Conservation (phyloP, 208 protist genomes). For the Trichomonas tenax region DNA sequence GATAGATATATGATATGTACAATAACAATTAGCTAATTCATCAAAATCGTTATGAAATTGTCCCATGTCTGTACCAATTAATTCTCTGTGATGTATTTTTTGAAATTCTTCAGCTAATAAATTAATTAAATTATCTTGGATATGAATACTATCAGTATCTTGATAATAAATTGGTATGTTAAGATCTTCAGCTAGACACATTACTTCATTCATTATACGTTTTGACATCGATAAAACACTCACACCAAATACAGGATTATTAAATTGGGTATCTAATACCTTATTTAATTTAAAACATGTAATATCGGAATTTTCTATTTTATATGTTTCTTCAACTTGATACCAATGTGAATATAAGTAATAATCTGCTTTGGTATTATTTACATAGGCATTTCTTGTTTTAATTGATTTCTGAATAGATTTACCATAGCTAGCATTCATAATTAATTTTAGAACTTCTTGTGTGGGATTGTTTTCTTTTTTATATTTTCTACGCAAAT, state of each 20-base stretch:
- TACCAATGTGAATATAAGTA: no score
- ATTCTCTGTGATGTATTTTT: neutral
- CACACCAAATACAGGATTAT: neutral
- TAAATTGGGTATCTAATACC: neutral
- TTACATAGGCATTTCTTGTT: neutral
- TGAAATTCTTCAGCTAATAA: neutral
- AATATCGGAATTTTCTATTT: no score
- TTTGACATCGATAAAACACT: neutral
- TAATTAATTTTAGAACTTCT: neutral
- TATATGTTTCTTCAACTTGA: no score
- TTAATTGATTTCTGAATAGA: neutral
- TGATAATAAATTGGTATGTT: no score
- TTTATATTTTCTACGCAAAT: neutral
- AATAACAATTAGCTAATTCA: no score
- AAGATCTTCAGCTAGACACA: neutral
- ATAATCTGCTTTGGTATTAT: neutral
- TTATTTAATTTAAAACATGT: neutral
- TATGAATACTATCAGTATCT: no score
- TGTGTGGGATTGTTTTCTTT: neutral
- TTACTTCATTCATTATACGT: conserved; percentile 4
- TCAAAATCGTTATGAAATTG: conserved; percentile 8
- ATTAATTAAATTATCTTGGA: no score
- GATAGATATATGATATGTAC: no score
- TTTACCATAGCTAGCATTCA: no score
- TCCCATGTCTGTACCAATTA: neutral